Percentiles rank a stretch among this genome's conserved stretches.
Evolutionary conservation across 306 rosid genomes (phyloP).

Genomic region (Glycine latifolia): DNA sequence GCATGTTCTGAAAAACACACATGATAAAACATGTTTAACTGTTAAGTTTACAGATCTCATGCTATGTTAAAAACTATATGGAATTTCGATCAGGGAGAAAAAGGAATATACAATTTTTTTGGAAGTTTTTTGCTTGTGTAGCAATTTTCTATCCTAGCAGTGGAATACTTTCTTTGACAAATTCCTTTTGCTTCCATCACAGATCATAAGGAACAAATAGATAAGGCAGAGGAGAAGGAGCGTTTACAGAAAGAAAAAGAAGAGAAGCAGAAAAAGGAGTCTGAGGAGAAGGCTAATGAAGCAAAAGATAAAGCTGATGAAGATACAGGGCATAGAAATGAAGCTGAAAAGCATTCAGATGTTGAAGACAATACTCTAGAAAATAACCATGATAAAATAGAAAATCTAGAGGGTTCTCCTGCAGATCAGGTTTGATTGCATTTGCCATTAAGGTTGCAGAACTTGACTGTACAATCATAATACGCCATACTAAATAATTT

Average conservation of each 20-base stretch:
- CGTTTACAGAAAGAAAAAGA: slow-evolving; percentile 72
- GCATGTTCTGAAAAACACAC: slow-evolving; percentile 4
- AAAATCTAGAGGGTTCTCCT: slow-evolving; percentile 52
- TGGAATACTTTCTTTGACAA: slow-evolving; percentile 26
- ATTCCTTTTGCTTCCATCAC: slow-evolving; percentile 45
- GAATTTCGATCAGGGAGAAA: slow-evolving; percentile 9
- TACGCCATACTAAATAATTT: slow-evolving; percentile 23
- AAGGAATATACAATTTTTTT: neutral
- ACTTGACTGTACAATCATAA: slow-evolving; percentile 41
- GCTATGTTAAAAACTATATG: slow-evolving; percentile 1
- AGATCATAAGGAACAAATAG: slow-evolving; percentile 97
- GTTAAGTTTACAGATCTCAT: slow-evolving; percentile 3
- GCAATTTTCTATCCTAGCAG: slow-evolving; percentile 26
- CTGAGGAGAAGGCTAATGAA: slow-evolving; percentile 61
- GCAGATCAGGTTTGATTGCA: slow-evolving; percentile 59
- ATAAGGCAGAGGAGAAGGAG: slow-evolving; percentile 91
- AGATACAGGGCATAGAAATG: slow-evolving; percentile 44
- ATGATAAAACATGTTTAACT: slow-evolving; percentile 36
- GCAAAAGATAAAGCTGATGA: slow-evolving; percentile 48
- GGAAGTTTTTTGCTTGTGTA: slow-evolving; percentile 14
- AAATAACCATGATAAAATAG: slow-evolving; percentile 55
- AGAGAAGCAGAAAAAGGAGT: slow-evolving; percentile 69
- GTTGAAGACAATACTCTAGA: slow-evolving; percentile 50
- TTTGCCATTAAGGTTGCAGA: slow-evolving; percentile 33
- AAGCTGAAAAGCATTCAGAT: slow-evolving; percentile 56